Base-by-base conservation (phyloP, 129 eudicot genomes). In the Calendula officinalis region DNA sequence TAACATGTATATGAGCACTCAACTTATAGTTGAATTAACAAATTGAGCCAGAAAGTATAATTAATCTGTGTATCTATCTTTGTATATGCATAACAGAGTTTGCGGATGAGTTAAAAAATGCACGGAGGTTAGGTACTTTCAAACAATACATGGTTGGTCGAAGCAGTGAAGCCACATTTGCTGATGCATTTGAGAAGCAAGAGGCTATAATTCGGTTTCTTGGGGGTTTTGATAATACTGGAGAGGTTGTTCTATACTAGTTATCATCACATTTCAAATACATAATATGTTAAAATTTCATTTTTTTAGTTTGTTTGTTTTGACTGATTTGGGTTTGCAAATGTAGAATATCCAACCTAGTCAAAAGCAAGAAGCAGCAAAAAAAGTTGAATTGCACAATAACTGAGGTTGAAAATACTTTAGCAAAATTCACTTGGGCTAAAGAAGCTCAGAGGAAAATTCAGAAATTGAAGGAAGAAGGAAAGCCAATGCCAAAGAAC, bases 351-450 rank as follows among this genome's bases (percentile, higher is more conserved):
- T 91, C 36, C 76, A 67, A 84, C 75, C 64, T 62, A 76, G 67
- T 69, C 96, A 91, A 56, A 91, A 91, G 81, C 83, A 87, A 72
- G 96, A 80, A 71, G 90, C 98, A 63, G 94, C 94, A 44, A 91
- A 81, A 60, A 73, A 81, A 2, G n/a, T 91, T 92, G 57, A 91
- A 87, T 8, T 87, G 98, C 84, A 87, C 96, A 0, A 56, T 87
- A 56, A 76, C 80, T 47, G 98, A 91, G 34, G 86, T 91, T 63
- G 98, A 91, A 64, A 82, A 80, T 81, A 77, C 81, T 32, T 64
- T 91, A 66, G 85, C 98, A 51, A 91, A 87, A 64, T 91, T 87
- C 74, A 78, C 79, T 17, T 91, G 98, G 98, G 98, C 98, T 36
- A 87, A 77, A 74, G 88, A 91, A 73, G 98, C 91, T 64, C 96